These are phyloP conservation scores for Suhomyces bolitotheri DNA, from an alignment of 1,139 yeast species.

Conservation along the genomic window DNA sequence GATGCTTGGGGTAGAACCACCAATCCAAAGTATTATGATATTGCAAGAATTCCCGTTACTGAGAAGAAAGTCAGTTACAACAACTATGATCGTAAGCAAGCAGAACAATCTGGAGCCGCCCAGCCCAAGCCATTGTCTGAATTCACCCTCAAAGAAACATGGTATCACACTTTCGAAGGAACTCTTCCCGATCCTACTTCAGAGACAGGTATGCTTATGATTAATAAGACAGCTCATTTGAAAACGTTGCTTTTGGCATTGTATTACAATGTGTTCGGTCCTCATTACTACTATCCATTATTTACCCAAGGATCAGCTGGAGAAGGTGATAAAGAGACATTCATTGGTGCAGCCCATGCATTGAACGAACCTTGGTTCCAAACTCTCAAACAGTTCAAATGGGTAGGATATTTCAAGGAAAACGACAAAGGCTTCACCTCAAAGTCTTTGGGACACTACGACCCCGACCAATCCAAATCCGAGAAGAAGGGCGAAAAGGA, in stretches of 20 bases:
- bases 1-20: slow-evolving; percentile 54
- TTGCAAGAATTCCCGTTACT: slow-evolving; percentile 40
- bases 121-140: slow-evolving; percentile 30
- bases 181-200: slow-evolving; percentile 63
- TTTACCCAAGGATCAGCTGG: slow-evolving; percentile 71
- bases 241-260: slow-evolving; percentile 53
- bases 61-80: slow-evolving; percentile 40
- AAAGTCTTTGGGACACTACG: slow-evolving; percentile 63
- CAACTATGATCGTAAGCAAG: slow-evolving; percentile 30
- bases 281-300: slow-evolving; percentile 57
- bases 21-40: slow-evolving; percentile 47
- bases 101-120: slow-evolving; percentile 20
- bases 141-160: slow-evolving; percentile 35
- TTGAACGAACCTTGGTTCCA: slow-evolving; percentile 53
- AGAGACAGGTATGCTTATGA: slow-evolving; percentile 63
- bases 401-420: slow-evolving; percentile 53
- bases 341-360: slow-evolving; percentile 62
- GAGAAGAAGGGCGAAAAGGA: slow-evolving; percentile 24
- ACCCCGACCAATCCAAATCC: slow-evolving; percentile 40
- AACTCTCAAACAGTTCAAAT: slow-evolving; percentile 48
- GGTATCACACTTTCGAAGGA: slow-evolving; percentile 57
- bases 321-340: slow-evolving; percentile 72
- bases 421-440: slow-evolving; percentile 41
- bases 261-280: slow-evolving; percentile 64
- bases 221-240: slow-evolving; percentile 53